Base-by-base conservation (phyloP, 2,329 filamentous ascomycete genomes). In the Rachicladosporium sp. region DNA sequence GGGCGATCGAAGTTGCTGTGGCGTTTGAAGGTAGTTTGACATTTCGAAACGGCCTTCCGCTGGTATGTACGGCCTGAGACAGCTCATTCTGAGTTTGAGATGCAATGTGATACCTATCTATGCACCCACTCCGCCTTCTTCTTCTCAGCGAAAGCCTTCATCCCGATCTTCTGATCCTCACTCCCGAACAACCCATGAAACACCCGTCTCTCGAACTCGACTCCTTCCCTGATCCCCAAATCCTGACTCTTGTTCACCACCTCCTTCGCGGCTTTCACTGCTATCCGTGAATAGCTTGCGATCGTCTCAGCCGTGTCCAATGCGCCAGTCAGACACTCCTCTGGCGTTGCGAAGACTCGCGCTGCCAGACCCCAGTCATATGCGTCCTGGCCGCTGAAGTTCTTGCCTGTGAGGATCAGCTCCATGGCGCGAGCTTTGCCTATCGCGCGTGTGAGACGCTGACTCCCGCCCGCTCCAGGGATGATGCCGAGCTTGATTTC, bases 211-310 rank as follows among this genome's bases (percentile, higher is more conserved):
- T 98, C 91, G 64, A 78, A 96, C 66, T 98, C 91, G 2, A 98
- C 82, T 10, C 91, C 91, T 56, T 96, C 91, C 51, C 82, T 70
- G 43, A 98, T 67, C 3, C 80, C 71, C 50, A 94, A 65, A 53
- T 98, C 91, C 70, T 96, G 88, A 62, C 87, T 94, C 78, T 95
- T 96, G 62, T 96, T 94, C 41, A 98, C 89, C n/a, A 91, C 89
- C 70, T 98, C 91, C 72, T 98, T 98, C 42, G 76, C 81, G 8
- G 83, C 91, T 66, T 86, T 78, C 43, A 93, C 77, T 1, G 89
- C 83, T n/a, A 98, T 80, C 57, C 73, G 77, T 38, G 83, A 88
- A 63, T 91, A 86, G 1, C 82, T 68, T 0, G 91, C 88, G 65
- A 98, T 95, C 38, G 77, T 88, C 69, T 83, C 85, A 2, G 91